Base-by-base conservation (phyloP, 768 basidiomycete genomes). In the Leccinum longicurvipes region DNA sequence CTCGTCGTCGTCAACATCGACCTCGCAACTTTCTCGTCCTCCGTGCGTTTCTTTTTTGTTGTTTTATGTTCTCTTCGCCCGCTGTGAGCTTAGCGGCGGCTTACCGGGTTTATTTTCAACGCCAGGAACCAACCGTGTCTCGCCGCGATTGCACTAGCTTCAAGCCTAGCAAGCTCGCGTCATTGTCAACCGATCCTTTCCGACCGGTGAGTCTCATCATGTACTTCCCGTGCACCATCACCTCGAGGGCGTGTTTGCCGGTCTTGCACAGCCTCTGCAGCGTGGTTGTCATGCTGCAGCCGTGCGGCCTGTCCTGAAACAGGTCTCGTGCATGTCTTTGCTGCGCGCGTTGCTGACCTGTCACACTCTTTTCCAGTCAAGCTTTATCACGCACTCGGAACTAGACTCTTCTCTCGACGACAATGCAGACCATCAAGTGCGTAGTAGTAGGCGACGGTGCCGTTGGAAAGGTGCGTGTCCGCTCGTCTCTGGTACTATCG, bases 401-500 rank as follows among this genome's bases (percentile, higher is more conserved):
- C n/a, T n/a, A n/a, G n/a, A n/a, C 24, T 45, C 44, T 45, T 28
- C 28, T 29, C 47, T 28, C n/a, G 56, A 61, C 55, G 44, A 61
- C 59, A 19, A 96, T 96, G 93, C 93, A 97, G 72, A 97, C 94
- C 53, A 97, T 96, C 73, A 96, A 97, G 77, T 95, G 93, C 75
- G 93, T 96, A 70, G 94, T 94, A 54, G 94, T 96, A 62, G 93
- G 93, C 69, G 94, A 96, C 80, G 94, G 93, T 87, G 93, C 93
- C 66, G 93, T 96, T 63, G 93, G 93, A 78, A 97, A 97, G 88
- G 93, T 93, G 69, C 64, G 89, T 76, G 60, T 60, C 58, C 15
- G 32, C 25, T 24, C 27, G 25, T 46, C 3, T 25, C 9, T 42
- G 11, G 4, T 5, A 15, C 12, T 15, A 2, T 46, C 3, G 45